phyloP scores from a whole-genome alignment of 2,329 filamentous ascomycete species.

The Xylaria sp. region DNA sequence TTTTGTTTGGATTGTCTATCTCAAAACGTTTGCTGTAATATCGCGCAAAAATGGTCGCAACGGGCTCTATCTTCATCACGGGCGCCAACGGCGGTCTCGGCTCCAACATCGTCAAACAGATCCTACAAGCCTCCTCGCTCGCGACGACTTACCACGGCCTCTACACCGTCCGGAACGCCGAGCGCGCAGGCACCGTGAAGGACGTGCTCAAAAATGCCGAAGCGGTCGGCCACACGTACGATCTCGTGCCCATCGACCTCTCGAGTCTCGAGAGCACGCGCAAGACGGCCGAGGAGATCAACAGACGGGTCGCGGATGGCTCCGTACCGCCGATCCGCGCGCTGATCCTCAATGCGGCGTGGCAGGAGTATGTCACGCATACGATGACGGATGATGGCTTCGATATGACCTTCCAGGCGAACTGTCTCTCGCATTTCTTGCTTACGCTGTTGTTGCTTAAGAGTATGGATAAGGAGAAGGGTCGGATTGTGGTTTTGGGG shows the following conservation, averaged over 20 bases:
- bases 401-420: conserved; percentile 32
- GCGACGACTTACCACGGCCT: conserved; percentile 14
- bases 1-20: not conserved
- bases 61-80: conserved; percentile 21
- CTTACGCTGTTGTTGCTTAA: conserved; percentile 32
- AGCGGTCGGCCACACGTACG: conserved; percentile 10
- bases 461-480: conserved; percentile 33
- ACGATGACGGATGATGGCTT: conserved; percentile 32
- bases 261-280: conserved; percentile 17
- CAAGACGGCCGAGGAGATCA: conserved; percentile 19
- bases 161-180: conserved; percentile 17
- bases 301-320: conserved; percentile 19
- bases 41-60: conserved; percentile 7
- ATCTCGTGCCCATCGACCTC: conserved; percentile 18
- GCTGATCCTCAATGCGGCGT: conserved; percentile 22
- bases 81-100: conserved; percentile 25
- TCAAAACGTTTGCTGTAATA: not conserved
- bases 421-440: conserved; percentile 33
- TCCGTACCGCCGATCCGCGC: conserved; percentile 28
- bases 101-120: conserved; percentile 14
- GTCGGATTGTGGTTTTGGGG: conserved; percentile 31
- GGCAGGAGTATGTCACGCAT: conserved; percentile 25
- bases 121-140: conserved; percentile 5
- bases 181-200: conserved; percentile 8
- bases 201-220: conserved; percentile 4